Conservation (phyloP, 306 rosid species). For the Arachis hypogaea region DNA sequence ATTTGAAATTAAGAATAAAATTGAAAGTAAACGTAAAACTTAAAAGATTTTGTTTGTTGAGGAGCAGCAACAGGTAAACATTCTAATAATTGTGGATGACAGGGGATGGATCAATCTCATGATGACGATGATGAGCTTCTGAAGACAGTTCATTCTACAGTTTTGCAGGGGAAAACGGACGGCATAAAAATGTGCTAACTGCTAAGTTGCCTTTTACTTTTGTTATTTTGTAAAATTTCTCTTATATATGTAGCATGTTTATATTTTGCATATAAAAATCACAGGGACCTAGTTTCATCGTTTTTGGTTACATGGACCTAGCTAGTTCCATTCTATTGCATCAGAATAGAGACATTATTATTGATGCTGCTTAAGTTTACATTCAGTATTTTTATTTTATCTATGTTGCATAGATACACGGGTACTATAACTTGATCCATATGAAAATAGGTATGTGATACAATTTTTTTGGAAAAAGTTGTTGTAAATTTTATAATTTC, state of each 20-base stretch:
- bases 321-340: slow-evolving; percentile 23
- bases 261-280: slow-evolving; percentile 27
- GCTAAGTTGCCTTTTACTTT: slow-evolving; percentile 1
- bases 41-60: background rate
- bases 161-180: slow-evolving; percentile 35
- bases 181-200: background rate
- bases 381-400: background rate
- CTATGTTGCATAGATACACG: no score
- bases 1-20: no score
- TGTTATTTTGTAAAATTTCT: slow-evolving; percentile 37
- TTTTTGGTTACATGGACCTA: background rate
- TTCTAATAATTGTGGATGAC: slow-evolving; percentile 16
- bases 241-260: slow-evolving; percentile 14
- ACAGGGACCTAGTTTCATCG: slow-evolving; percentile 5
- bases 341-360: slow-evolving; percentile 21
- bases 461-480: no score
- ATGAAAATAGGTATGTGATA: no score
- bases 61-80: background rate
- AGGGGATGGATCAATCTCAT: slow-evolving; percentile 15
- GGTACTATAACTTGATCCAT: no score
- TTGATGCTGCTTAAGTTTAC: slow-evolving; percentile 8
- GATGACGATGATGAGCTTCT: background rate
- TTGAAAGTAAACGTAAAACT: no score
- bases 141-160: background rate
- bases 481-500: no score